Conservation (phyloP, 225 moss, liverwort and hornwort genomes). For the Pseudoscleropodium purum region DNA sequence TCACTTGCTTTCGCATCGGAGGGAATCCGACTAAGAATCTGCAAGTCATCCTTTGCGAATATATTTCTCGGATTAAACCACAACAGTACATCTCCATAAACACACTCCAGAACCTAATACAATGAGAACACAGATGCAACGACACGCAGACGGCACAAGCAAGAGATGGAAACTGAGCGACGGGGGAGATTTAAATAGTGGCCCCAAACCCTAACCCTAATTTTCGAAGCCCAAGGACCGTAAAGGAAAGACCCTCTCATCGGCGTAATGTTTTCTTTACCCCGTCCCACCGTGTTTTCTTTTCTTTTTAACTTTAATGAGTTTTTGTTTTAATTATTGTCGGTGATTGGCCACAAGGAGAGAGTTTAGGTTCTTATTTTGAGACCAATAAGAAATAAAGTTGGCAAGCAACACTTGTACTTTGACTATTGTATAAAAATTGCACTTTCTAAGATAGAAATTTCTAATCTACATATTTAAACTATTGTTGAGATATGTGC, state of each 20-base stretch:
- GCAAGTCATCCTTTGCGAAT: neutral
- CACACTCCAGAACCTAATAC: accelerated
- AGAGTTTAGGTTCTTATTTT: neutral
- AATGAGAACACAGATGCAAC: accelerated
- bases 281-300: neutral
- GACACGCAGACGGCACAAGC: neutral
- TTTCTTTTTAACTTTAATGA: neutral
- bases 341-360: too few relatives aligned
- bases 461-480: neutral
- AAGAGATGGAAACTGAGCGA: accelerated
- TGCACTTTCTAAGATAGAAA: neutral
- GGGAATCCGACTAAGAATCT: conserved; percentile 1
- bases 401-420: neutral
- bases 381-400: neutral
- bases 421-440: neutral
- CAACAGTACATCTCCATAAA: too few relatives aligned
- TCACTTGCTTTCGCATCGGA: conserved; percentile 15
- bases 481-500: too few relatives aligned
- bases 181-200: neutral
- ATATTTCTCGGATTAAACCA: neutral
- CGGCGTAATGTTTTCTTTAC: neutral
- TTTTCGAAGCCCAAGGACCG: neutral
- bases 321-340: neutral
- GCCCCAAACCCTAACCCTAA: conserved; percentile 4
- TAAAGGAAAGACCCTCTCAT: neutral